Conservation (phyloP, 2,329 filamentous ascomycete species). For the Fusarium oxysporum region DNA sequence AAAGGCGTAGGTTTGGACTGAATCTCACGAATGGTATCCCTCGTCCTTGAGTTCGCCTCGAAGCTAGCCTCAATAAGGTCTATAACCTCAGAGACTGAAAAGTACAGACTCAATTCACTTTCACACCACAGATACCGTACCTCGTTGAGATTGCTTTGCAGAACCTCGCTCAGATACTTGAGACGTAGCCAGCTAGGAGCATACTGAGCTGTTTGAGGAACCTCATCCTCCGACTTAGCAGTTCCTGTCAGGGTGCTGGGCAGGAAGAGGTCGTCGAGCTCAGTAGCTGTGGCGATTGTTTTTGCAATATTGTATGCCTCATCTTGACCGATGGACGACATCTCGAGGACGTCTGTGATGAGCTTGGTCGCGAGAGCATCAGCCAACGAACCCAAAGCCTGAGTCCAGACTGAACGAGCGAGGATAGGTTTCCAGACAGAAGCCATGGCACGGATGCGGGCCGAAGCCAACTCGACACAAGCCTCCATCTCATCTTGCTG, state of each 20-base stretch:
- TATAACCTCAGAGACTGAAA: slow-evolving; percentile 69
- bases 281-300: slow-evolving; percentile 67
- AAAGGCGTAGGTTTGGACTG: slow-evolving; percentile 61
- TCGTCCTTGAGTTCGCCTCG: slow-evolving; percentile 70
- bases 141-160: slow-evolving; percentile 75
- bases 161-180: slow-evolving; percentile 72
- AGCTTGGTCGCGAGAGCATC: slow-evolving; percentile 71
- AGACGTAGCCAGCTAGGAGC: slow-evolving; percentile 71
- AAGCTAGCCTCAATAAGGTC: slow-evolving; percentile 73
- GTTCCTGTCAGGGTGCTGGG: slow-evolving; percentile 54
- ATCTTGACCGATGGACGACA: slow-evolving; percentile 70
- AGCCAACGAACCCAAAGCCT: slow-evolving; percentile 70
- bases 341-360: slow-evolving; percentile 70
- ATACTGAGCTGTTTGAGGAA: slow-evolving; percentile 70
- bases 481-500: slow-evolving; percentile 66
- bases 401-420: slow-evolving; percentile 70
- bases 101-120: slow-evolving; percentile 73
- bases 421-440: slow-evolving; percentile 69
- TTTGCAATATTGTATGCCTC: slow-evolving; percentile 72
- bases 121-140: slow-evolving; percentile 73
- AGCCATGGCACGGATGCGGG: slow-evolving; percentile 65
- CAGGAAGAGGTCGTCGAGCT: slow-evolving; percentile 70
- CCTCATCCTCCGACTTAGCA: slow-evolving; percentile 50
- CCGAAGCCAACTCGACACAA: slow-evolving; percentile 64
- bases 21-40: slow-evolving; percentile 70